Conservation (phyloP, 73 alveolate genomes). For the Stentor roeselii region DNA sequence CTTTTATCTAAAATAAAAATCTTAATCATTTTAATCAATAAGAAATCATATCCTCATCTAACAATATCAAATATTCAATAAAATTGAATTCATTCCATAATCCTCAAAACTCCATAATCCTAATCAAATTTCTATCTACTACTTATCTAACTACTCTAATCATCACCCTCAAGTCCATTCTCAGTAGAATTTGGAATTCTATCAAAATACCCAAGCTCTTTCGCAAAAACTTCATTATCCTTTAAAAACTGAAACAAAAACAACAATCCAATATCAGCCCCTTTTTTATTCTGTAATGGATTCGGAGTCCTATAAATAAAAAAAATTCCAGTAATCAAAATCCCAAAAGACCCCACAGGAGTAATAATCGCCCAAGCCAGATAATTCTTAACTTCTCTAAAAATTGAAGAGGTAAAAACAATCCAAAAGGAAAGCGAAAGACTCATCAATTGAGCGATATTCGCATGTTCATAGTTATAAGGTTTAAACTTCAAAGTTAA, state of each 20-base stretch:
- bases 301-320: neutral
- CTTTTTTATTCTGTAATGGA: neutral
- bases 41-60: no score
- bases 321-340: neutral
- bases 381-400: neutral
- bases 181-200: no score
- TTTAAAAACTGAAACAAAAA: neutral
- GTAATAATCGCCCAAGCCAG: neutral
- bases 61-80: no score
- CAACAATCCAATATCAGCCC: neutral
- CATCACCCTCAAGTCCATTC: no score
- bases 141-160: no score
- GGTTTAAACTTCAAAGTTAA: neutral
- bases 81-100: no score
- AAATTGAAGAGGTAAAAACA: neutral
- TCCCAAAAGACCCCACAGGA: neutral
- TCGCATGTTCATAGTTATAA: neutral
- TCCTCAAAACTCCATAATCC: no score
- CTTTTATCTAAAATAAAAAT: no score
- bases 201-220: neutral
- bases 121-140: no score
- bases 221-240: neutral
- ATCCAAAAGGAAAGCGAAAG: neutral
- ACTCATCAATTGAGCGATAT: neutral
- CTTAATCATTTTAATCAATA: no score